Evolutionary conservation across 345 rosid genomes (phyloP), one percentile per base, ranked within the genome.

Genomic region (Gossypium thurberi): DNA sequence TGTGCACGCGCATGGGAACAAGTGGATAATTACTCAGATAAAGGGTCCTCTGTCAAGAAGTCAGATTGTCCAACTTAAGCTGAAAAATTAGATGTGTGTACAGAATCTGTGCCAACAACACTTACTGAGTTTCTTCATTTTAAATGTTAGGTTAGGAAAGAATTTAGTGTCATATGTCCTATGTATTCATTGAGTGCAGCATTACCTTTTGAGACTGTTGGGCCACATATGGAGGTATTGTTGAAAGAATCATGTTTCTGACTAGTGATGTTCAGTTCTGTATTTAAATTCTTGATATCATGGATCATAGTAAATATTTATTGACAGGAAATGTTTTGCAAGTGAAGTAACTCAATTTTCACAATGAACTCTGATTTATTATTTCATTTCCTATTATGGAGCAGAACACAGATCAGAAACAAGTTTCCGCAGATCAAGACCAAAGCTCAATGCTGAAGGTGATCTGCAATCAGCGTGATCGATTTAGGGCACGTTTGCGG

Each of bases 371-470:
- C 17, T 25, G 44, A 37, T 33, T 60, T 28, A 2, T 76, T 44
- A 52, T 44, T 44, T 48, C 25, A 67, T 47, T 74, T 58, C 75
- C 40, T 63, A 74, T 72, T 69, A 57, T 79, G 67, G 9, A 78
- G 74, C 85, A 93, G 99, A 84, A 83, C 66, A 40, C 83, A 76
- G 97, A 87, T 52, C 90, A 86, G 60, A 91, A 88, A 67, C 97
- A 90, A 70, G 82, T 84, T 75, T 84, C 93, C 65, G 79, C 91
- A 13, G 97, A 95, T 78, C 99, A 89, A 81, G 99, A 93, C 76
- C 98, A 93, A 80, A 91, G 85, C 81, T 95, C 99, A 75, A 95
- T 95, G 98, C 94, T 95, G 26, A 92, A 95, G 86, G 98, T 95
- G 76, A 95, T 93, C 76, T 91, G 94, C 86, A 92, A 88, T 77